Base-by-base conservation (phyloP, 2,329 filamentous ascomycete genomes). In the Exophiala dermatitidis region DNA sequence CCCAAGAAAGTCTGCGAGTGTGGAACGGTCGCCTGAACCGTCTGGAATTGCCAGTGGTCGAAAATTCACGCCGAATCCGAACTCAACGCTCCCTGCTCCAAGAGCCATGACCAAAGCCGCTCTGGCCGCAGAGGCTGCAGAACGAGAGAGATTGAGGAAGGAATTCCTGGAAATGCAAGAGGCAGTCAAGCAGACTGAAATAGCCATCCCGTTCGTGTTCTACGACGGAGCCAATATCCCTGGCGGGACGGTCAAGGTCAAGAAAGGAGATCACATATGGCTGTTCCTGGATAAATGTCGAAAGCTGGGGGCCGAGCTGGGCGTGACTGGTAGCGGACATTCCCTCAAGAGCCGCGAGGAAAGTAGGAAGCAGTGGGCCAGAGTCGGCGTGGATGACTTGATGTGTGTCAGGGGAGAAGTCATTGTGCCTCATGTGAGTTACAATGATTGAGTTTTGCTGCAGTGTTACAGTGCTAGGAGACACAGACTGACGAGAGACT, bases 191-290 rank as follows among this genome's bases (percentile, higher is more conserved):
- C 82, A 82, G 19, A 90, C 90, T 5, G 90, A 96, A 65, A 87
- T 98, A 50, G 78, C 86, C 10, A 85, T 98, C 32, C 93, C 93
- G 0, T 98, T 97, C 69, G 88, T 97, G 2, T 97, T 97, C 67
- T 97, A 96, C 72, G 91, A 97, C 62, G 93, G 93, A 10, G 88
- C 88, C 26, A 91, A 94, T 67, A 86, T 87, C 7, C 87, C 90
- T 0, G 89, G 90, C 10, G 90, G 91, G 1, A 80, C 80, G 9
- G 90, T 91, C 45, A 84, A 85, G 54, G 81, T 97, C 47, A 95
- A 90, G 70, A 98, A 98, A 71, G 91, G 93, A 6, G 93, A 97
- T 65, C 85, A 83, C 52, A 78, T 94, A 29, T 97, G 93, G 93
- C 74, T 96, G 1, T 95, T 97, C 60, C 74, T 98, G 2, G 93